These are phyloP conservation scores for Helicostylum pulchrum DNA, from an alignment of 192 early-diverging fungal genomes.

Conservation along the genomic window DNA sequence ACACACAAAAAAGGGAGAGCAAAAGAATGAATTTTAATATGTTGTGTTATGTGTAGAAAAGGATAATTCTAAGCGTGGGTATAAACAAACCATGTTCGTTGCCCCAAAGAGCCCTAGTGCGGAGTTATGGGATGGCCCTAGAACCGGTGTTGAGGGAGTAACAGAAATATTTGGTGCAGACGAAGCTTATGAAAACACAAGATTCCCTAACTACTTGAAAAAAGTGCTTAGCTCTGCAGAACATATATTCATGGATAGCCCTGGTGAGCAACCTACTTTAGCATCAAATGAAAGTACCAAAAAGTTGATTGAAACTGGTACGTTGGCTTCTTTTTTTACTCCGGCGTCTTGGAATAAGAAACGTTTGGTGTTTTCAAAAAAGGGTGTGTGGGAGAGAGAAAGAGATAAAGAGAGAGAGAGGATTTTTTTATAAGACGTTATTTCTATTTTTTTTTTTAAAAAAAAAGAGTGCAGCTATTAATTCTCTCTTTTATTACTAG, in stretches of 20 bases:
- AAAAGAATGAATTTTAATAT: not conserved
- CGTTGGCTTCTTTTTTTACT: not conserved
- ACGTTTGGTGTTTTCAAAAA: not conserved
- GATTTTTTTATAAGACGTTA: not conserved
- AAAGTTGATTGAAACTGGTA: constrained; percentile 23
- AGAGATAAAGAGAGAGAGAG: no score
- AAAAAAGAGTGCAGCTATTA: not conserved
- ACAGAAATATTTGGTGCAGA: constrained; percentile 79
- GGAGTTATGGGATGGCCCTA: constrained; percentile 92
- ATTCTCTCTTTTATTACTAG: constrained; percentile 12
- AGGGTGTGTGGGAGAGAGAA: not conserved
- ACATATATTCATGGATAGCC: constrained; percentile 33
- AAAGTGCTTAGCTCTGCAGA: constrained; percentile 14
- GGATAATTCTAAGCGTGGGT: constrained; percentile 53
- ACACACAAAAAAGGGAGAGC: constrained; percentile 8
- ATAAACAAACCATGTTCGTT: constrained; percentile 86
- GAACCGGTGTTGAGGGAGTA: constrained; percentile 78
- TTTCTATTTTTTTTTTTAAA: no score
- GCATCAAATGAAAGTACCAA: constrained; percentile 2
- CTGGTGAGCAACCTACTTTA: constrained; percentile 7
- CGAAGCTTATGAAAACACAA: constrained; percentile 43
- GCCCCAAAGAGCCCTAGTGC: constrained; percentile 66
- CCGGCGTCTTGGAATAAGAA: not conserved
- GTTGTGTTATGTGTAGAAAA: constrained; percentile 35
- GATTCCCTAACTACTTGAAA: constrained; percentile 16